Evolutionary conservation across 768 basidiomycete species (phyloP), one percentile per base, ranked within the genome.

Genomic region (Suillus placidus): DNA sequence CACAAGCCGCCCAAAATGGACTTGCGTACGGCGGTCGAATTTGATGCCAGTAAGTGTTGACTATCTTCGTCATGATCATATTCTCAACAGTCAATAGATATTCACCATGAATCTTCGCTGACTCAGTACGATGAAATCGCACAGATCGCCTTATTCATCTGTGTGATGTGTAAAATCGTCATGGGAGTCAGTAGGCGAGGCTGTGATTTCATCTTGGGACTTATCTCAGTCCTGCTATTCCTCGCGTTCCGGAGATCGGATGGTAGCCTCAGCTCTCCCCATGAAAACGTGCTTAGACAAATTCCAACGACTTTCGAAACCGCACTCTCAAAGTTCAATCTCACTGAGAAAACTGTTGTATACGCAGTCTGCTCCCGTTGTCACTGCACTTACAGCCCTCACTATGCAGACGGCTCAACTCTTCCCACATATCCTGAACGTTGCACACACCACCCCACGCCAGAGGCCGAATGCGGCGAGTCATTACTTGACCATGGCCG

Each of bases 171-270:
- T 47, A 47, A 47, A 52, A 23, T 70, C 13, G 32, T 77, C 16
- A 66, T 73, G 60, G 67, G 68, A 4, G 58, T 75, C 20, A 60
- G 71, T 9, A 40, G 6, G 1, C 7, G 7, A 10, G 65, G 49
- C 0, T 56, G 64, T 12, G 58, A 74, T 38, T 73, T 74, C 64
- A 64, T 77, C n/a, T 56, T 77, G 7, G 20, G n/a, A 4, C 47
- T 67, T 5, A 45, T 77, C 0, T 67, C 54, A 13, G n/a, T 70
- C 30, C 40, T 57, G 52, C 54, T 57, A n/a, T 58, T 38, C 37
- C 32, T 64, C 7, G 32, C 10, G 0, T 58, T 64, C 42, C 42
- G 49, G 37, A 23, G 35, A 32, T 40, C 12, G 2, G 30, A 64
- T 43, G 38, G 63, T 18, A 45, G 26, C 13, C 63, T 64, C n/a